Conservation (phyloP, 495 filamentous ascomycete species). For the Barbatosphaeria neglecta region DNA sequence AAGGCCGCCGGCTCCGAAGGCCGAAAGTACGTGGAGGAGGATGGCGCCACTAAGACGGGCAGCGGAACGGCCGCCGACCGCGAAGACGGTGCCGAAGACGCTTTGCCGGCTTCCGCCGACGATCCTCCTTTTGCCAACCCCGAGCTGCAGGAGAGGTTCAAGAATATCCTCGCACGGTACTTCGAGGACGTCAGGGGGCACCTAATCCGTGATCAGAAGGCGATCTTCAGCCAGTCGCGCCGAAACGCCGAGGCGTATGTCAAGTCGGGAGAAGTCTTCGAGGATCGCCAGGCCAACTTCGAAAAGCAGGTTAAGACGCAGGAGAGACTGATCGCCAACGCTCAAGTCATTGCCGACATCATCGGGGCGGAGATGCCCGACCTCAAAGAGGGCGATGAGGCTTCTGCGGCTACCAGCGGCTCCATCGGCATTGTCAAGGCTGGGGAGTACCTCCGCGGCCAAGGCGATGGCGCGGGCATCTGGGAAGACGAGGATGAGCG, state of each 20-base stretch:
- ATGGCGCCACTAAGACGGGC: slow-evolving; percentile 54
- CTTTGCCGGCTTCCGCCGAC: slow-evolving; percentile 22
- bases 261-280: slow-evolving; percentile 96
- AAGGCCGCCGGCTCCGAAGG: slow-evolving; percentile 57
- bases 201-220: slow-evolving; percentile 80
- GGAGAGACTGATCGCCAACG: slow-evolving; percentile 82
- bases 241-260: slow-evolving; percentile 98
- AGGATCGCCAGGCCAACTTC: slow-evolving; percentile 91
- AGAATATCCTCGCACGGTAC: slow-evolving; percentile 77
- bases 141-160: slow-evolving; percentile 77
- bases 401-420: slow-evolving; percentile 49
- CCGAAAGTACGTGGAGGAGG: slow-evolving; percentile 73
- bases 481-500: slow-evolving; percentile 99
- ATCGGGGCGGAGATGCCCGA: slow-evolving; percentile 93
- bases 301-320: slow-evolving; percentile 86
- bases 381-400: slow-evolving; percentile 67
- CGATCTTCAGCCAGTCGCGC: slow-evolving; percentile 66
- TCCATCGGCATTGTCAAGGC: slow-evolving; percentile 89
- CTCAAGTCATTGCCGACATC: slow-evolving; percentile 79
- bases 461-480: slow-evolving; percentile 87
- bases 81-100: slow-evolving; percentile 29
- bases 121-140: slow-evolving; percentile 63
- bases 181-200: slow-evolving; percentile 89
- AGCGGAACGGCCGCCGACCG: slow-evolving; percentile 34
- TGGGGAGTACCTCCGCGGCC: slow-evolving; percentile 81